phyloP scores from a whole-genome alignment of 768 basidiomycete genomes.

The Zangia roseola region DNA sequence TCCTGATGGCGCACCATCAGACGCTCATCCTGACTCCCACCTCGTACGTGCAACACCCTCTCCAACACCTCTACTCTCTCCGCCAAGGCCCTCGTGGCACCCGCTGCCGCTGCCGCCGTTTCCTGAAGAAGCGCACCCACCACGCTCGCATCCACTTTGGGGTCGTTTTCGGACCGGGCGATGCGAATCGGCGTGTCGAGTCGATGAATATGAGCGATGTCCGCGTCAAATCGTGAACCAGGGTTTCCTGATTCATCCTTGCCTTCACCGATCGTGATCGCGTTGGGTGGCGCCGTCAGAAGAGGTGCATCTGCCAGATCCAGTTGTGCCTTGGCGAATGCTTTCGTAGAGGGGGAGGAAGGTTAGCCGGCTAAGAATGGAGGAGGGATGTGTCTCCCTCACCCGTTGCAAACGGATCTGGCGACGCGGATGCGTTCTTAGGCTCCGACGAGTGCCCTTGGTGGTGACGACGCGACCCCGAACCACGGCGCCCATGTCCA shows the following conservation, averaged over 20 bases:
- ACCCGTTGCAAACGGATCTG: conserved; percentile 26
- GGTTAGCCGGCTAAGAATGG: not conserved
- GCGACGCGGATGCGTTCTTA: not conserved
- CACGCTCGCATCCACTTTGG: conserved; percentile 5
- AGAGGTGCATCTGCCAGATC: conserved; percentile 2
- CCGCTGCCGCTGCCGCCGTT: conserved; percentile 16
- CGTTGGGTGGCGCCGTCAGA: not conserved
- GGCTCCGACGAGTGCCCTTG: conserved; percentile 4
- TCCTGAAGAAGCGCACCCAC: conserved; percentile 19
- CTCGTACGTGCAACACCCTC: conserved; percentile 10
- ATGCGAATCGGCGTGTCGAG: conserved; percentile 14
- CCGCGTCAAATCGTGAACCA: not conserved
- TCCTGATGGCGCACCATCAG: too few relatives aligned
- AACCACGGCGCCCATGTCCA: conserved; percentile 6
- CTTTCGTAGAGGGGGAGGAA: not conserved
- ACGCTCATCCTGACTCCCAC: not conserved
- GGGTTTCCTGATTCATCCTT: not conserved
- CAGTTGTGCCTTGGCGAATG: conserved; percentile 20
- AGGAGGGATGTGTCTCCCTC: not conserved
- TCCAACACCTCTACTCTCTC: conserved; percentile 28
- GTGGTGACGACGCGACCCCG: conserved; percentile 11
- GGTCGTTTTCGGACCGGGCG: conserved; percentile 2
- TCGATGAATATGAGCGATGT: not conserved
- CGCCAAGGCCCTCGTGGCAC: conserved; percentile 13
- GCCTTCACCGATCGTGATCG: not conserved